Evolutionary conservation across 2,329 filamentous ascomycete species (phyloP), one percentile per base, ranked within the genome.

Genomic region (Fonsecaea monophora): DNA sequence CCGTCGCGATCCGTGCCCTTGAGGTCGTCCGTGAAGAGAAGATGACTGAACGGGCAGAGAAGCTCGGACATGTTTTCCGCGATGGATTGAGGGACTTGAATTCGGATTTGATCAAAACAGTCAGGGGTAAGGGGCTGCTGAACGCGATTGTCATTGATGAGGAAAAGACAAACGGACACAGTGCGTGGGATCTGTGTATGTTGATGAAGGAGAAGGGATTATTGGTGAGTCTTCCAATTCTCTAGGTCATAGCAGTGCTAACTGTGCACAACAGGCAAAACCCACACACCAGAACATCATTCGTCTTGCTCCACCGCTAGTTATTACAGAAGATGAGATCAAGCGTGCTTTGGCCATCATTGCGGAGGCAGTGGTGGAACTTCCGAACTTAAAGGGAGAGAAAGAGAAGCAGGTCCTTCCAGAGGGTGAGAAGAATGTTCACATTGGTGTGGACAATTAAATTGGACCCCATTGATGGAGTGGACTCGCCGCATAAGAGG

Each of bases 281-380:
- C 95, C 95, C 35, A 99, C 95, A 6, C 95, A 99, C 80, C 90
- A 96, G 76, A 97, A 98, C 81, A 98, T 99, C 78, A 99, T 99
- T 78, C 91, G 95, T 65, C 90, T 99, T 69, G 95, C 95, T n/a
- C 95, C 95, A 55, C 95, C 95, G 21, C 84, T 99, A 62, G 93
- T 99, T 71, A 98, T 99, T 75, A 93, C 90, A 32, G 93, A 98
- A 76, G 86, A 90, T 67, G 88, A 99, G 81, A 90, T 99, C 72
- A 85, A 88, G 73, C 86, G 88, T 76, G 90, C 94, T 1, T 78
- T 98, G 62, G 79, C 79, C 60, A 94, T 95, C 75, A 96, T 99
- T 76, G 85, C 88, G 69, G 89, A 94, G 76, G 89, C 94, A 13
- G 84, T 97, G 75, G 83, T 85, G 72, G 94, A 97, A 79, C 85